Conservation (phyloP, 208 protist species). For the Acanthamoeba culbertsoni region DNA sequence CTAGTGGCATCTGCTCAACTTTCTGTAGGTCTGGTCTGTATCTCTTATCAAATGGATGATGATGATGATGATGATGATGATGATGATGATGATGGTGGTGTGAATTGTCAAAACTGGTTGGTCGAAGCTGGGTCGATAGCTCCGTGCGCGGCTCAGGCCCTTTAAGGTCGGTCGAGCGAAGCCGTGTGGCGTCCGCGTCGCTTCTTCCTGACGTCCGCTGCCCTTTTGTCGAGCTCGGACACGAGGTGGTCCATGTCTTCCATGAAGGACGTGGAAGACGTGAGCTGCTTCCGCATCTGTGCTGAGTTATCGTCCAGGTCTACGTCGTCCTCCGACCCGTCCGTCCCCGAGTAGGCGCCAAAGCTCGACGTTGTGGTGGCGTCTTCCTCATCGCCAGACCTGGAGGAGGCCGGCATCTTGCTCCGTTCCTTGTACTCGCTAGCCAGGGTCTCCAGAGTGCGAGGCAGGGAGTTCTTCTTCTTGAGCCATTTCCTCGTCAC, state of each 20-base stretch:
- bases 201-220: neutral
- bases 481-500: neutral
- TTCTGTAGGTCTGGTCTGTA: no score
- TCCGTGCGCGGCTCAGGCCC: no score
- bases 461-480: neutral
- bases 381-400: neutral
- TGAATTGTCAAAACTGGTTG: no score
- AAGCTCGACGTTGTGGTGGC: neutral
- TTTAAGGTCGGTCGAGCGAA: neutral
- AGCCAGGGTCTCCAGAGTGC: neutral
- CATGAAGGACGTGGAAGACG: neutral
- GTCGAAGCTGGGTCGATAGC: no score
- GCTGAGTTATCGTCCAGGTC: neutral
- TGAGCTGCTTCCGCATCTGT: neutral
- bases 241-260: neutral
- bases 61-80: no score
- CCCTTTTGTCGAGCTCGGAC: neutral
- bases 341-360: neutral
- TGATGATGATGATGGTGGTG: no score
- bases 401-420: neutral
- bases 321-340: neutral
- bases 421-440: conserved; percentile 4
- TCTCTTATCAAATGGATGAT: no score
- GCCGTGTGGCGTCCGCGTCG: neutral
- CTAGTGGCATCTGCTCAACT: no score